Percentiles rank a stretch among this genome's conserved stretches.
Conservation (phyloP, 306 rosid genomes). For the Trifolium subterraneum region DNA sequence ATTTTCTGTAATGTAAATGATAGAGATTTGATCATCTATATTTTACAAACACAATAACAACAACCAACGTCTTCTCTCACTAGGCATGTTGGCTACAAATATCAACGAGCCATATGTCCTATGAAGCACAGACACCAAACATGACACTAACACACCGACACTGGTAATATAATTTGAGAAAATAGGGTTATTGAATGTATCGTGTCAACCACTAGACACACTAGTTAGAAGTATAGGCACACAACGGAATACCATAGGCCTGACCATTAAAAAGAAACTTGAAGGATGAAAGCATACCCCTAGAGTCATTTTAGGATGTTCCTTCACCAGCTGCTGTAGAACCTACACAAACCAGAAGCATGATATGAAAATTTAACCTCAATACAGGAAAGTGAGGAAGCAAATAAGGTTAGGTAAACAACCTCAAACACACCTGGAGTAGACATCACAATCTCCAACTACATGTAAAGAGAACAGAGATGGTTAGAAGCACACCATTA, state of each 20-base stretch:
- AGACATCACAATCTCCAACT: constrained; percentile 88
- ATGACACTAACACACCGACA: neutral
- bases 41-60: neutral
- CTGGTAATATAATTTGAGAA: neutral
- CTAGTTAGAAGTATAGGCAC: neutral
- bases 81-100: neutral
- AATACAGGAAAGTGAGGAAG: constrained; percentile 27
- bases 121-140: neutral
- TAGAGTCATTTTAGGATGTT: constrained; percentile 65
- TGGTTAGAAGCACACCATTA: constrained; percentile 43
- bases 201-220: neutral
- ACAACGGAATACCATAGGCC: too few species aligned
- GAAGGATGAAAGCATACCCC: constrained; percentile 57
- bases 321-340: constrained; percentile 71
- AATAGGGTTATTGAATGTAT: neutral
- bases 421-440: constrained; percentile 97
- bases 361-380: constrained; percentile 36
- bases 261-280: constrained; percentile 31
- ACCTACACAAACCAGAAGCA: constrained; percentile 58
- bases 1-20: constrained; percentile 21
- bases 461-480: constrained; percentile 47
- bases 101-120: neutral
- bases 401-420: constrained; percentile 45
- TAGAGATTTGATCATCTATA: constrained; percentile 16
- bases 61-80: neutral